Evolutionary conservation across 2,329 filamentous ascomycete species (phyloP), one percentile per base, ranked within the genome.

Genomic region (Albifimbria verrucaria): DNA sequence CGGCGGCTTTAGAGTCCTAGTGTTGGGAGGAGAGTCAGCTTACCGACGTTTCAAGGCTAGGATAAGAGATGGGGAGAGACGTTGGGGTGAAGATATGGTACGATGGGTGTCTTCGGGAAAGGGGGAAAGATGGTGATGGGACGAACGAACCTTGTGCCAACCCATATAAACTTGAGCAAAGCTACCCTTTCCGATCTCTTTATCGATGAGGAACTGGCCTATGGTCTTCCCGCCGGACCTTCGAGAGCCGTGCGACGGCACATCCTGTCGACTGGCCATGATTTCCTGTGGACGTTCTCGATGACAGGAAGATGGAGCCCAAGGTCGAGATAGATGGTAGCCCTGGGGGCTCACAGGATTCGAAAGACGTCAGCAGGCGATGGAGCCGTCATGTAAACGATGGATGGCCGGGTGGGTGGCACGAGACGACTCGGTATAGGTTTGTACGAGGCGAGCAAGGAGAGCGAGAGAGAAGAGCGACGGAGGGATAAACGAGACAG

Each of bases 111-210:
- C 26, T n/a, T n/a, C n/a, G 12, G 39, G 26, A 46, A 23, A 53
- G 42, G 52, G 26, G 46, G 36, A 51, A 20, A 36, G 32, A 39
- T 28, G 25, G 41, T 50, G 41, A 43, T 52, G 21, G 46, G 44
- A 52, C 56, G 50, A n/a, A n/a, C 60, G 48, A 55, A 96, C 92
- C 75, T 88, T 88, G 74, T 95, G 90, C 62, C 86, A 85, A 59
- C 90, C 92, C 69, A 89, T 85, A 71, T 94, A 97, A 60, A 99
- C 94, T 61, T 92, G 92, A 60, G 94, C 94, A 77, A 97, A 99
- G 77, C 94, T 97, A 57, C 94, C 94, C 75, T 94, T 94, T 58
- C 94, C 94, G 69, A 97, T 97, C 75, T 97, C 90, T 62, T 89
- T 86, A 62, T 92, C 84, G 65, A 93, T 86, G 64, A 83, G 82